These are phyloP conservation scores for Solanum medicagineum DNA, from an alignment of 257 asterid species.

Conservation along the genomic window DNA sequence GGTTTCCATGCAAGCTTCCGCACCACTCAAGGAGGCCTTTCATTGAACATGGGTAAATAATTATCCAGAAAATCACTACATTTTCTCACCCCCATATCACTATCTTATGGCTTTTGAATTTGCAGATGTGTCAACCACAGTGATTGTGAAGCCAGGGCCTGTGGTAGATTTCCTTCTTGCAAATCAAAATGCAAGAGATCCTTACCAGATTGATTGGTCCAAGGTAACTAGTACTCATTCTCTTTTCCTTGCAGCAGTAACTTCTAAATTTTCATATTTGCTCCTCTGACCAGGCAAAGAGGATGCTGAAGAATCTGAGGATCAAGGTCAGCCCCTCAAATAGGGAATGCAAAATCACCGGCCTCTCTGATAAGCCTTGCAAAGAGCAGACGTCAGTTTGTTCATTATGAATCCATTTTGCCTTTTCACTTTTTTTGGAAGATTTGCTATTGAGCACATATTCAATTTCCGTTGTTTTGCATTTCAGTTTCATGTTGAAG, in stretches of 20 bases:
- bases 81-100: neutral
- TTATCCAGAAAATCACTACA: neutral
- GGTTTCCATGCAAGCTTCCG: constrained; percentile 72
- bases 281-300: constrained; percentile 41
- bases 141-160: constrained; percentile 61
- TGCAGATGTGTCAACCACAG: constrained; percentile 63
- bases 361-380: constrained; percentile 47
- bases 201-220: constrained; percentile 36
- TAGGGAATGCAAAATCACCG: constrained; percentile 44
- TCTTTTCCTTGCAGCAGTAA: constrained; percentile 8
- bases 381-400: constrained; percentile 34
- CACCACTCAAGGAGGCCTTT: constrained; percentile 55
- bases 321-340: constrained; percentile 24
- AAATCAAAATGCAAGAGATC: constrained; percentile 40
- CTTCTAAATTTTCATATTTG: neutral
- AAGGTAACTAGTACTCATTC: constrained; percentile 25
- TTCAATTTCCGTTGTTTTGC: neutral
- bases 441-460: neutral
- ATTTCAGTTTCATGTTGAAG: constrained; percentile 35
- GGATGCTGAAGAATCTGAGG: constrained; percentile 46
- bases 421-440: neutral
- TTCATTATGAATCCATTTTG: neutral
- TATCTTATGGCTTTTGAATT: neutral
- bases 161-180: constrained; percentile 39
- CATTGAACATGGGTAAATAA: constrained; percentile 47